Conservation (phyloP, 163 green algal species). For the Coccomyxa subellipsoidea region DNA sequence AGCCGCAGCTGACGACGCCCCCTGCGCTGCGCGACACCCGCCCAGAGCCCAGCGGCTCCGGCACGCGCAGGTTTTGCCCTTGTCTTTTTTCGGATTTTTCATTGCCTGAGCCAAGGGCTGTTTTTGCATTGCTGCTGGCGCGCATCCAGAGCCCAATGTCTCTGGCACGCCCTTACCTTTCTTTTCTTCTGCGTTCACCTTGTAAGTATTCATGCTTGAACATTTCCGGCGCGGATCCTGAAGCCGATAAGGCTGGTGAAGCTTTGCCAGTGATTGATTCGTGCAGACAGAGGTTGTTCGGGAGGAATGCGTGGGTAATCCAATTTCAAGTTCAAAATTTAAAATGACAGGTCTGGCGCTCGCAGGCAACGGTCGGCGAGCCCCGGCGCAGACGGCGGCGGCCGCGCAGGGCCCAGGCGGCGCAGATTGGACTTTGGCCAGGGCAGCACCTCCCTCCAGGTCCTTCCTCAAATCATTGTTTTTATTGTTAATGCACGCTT, state of each 20-base stretch:
- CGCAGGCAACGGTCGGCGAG: background rate
- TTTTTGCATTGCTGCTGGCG: no score
- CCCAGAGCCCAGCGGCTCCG: background rate
- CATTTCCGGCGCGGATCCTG: no score
- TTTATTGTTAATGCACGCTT: background rate
- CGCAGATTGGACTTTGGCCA: background rate
- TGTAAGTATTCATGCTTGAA: no score
- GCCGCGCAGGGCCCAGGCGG: background rate
- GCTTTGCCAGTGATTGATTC: no score
- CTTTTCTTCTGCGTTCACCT: no score
- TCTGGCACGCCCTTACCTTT: no score
- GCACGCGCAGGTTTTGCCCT: background rate
- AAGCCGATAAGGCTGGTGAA: no score
- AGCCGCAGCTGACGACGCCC: background rate
- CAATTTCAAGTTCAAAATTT: background rate
- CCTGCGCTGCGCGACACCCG: background rate
- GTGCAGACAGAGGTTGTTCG: no score
- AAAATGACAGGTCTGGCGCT: no score
- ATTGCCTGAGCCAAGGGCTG: no score
- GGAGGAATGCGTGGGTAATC: no score
- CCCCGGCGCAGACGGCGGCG: background rate
- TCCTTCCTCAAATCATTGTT: background rate
- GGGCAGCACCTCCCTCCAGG: background rate
- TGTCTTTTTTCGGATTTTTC: background rate
- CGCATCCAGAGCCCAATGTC: no score